A percentile compares a stretch with the other conserved stretches of the same genome.
Evolutionary conservation across 2,329 filamentous ascomycete species (phyloP).

Genomic region (Lithohypha guttulata): DNA sequence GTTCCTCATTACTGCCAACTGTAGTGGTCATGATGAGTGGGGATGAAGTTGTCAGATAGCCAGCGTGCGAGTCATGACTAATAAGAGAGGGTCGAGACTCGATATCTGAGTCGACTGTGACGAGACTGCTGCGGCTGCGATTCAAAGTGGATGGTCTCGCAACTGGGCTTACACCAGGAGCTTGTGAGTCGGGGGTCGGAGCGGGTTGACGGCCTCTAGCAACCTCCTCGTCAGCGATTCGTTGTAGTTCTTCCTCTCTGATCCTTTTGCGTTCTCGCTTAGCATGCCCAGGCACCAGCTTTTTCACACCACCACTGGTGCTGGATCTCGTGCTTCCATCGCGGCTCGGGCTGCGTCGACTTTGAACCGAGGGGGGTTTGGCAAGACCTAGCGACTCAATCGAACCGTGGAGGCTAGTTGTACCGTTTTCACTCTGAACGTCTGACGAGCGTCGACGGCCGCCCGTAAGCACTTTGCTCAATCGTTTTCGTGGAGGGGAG

Average conservation of each 20-base stretch:
- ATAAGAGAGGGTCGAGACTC: constrained; percentile 40
- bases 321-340: constrained; percentile 31
- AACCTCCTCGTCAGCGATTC: constrained; percentile 13
- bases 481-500: constrained; percentile 25
- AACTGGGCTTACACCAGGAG: too few relatives aligned
- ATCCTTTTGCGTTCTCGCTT: constrained; percentile 35
- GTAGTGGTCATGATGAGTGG: constrained; percentile 52
- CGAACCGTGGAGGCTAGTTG: constrained; percentile 27
- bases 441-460: constrained; percentile 27
- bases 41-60: constrained; percentile 59
- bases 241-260: constrained; percentile 20
- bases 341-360: constrained; percentile 27
- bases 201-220: constrained; percentile 6
- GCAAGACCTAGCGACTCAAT: constrained; percentile 30
- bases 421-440: constrained; percentile 12
- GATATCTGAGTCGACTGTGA: constrained; percentile 41
- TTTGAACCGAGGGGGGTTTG: constrained; percentile 23
- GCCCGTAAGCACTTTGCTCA: constrained; percentile 28
- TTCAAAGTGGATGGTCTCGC: not conserved
- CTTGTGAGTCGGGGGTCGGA: not conserved
- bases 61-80: constrained; percentile 54
- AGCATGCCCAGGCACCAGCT: constrained; percentile 36
- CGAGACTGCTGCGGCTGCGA: constrained; percentile 28
- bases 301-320: constrained; percentile 40
- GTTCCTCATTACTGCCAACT: not conserved